phyloP scores from a whole-genome alignment of 345 rosid genomes.

The Eucalyptus tenuipes region DNA sequence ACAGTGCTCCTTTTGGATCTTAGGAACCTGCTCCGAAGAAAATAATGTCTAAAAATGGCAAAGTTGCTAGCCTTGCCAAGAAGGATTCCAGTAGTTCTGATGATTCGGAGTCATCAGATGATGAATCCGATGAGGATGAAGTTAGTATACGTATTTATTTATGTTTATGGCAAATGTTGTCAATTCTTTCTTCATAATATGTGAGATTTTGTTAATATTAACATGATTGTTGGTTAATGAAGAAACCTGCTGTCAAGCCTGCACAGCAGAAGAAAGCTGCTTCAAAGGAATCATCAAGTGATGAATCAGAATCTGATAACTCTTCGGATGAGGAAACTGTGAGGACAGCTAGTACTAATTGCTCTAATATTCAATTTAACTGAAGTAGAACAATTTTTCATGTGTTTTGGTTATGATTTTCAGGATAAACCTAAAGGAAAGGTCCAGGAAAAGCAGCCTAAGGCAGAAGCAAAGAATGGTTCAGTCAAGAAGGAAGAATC shows the following conservation, averaged over 20 bases:
- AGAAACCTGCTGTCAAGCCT: background rate
- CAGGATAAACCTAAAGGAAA: slow-evolving; percentile 7
- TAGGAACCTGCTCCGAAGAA: slow-evolving; percentile 34
- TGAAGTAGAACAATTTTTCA: background rate
- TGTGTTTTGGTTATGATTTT: background rate
- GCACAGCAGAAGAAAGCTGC: background rate
- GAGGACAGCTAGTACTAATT: background rate
- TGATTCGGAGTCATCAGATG: slow-evolving; percentile 20
- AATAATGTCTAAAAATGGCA: slow-evolving; percentile 20
- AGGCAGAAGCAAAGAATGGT: background rate
- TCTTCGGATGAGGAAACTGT: background rate
- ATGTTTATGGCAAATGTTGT: background rate
- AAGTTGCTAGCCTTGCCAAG: slow-evolving; percentile 9
- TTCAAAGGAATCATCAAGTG: background rate
- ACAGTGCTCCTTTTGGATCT: background rate
- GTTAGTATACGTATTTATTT: background rate
- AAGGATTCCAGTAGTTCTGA: slow-evolving; percentile 37
- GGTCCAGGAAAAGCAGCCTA: background rate
- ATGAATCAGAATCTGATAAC: background rate
- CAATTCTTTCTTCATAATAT: background rate
- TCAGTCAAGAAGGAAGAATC: slow-evolving; percentile 1
- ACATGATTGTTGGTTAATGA: background rate
- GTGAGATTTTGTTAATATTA: background rate
- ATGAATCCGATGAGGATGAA: slow-evolving; percentile 19
- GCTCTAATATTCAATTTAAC: background rate